Evolutionary conservation across 352 stramenopile genomes (phyloP), one percentile per base, ranked within the genome.

Genomic region (Chloridella minuta): DNA sequence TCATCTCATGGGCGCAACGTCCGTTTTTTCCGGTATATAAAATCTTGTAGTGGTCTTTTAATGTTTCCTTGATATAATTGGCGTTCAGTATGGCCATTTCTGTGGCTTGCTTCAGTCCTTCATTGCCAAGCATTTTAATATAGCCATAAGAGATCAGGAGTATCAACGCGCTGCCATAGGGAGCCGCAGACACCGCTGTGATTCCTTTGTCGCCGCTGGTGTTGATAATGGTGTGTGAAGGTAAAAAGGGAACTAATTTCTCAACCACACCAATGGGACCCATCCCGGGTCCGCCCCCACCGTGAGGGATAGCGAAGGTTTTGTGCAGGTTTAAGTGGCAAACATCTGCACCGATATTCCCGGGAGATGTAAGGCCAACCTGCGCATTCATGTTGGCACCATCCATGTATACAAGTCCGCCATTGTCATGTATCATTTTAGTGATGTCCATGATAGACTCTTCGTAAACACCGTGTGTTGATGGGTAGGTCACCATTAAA

Each of bases 321-420:
- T 98, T 98, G 93, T 98, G 95, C 86, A 98, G 90, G 91, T 99
- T 99, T 86, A 98, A 90, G 91, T 99, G 95, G 89, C 96, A 98
- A 23, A 98, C 95, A 88, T 98, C 96, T 4, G 95, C 95, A 28
- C 96, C 96, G 88, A 99, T 98, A 85, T 91, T 89, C 28, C 95
- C 95, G 22, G 96, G 96, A 90, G 94, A 97, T 80, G 94, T 98
- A 27, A 98, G 90, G 23, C 92, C 95, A n/a, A 98, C 93, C 89
- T 99, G 95, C 3, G 96, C 96, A 90, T 99, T 99, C 94, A 99
- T 98, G 92, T 99, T 99, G 86, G 96, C 96, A 86, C 96, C 96
- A 88, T 99, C 96, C 95, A 99, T 98, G 92, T 99, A 99, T 2
- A 83, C 51, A 88, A 98, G 93, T n/a, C 95, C 96, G 86, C 96